Conservation (phyloP, 345 rosid genomes). For the Nasturtium officinale region DNA sequence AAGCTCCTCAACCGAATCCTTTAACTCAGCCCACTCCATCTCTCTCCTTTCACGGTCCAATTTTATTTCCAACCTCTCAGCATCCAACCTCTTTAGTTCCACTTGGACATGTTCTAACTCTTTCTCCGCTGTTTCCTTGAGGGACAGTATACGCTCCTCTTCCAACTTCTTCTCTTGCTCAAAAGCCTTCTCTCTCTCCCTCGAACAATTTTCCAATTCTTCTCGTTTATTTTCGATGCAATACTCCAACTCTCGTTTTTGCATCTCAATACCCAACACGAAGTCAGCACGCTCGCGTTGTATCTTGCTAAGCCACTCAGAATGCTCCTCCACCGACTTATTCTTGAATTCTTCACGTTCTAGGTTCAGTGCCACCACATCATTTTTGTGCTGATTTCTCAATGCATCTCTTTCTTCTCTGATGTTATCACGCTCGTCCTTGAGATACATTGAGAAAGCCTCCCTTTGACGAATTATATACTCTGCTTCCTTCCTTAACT, state of each 20-base stretch:
- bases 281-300: constrained; percentile 84
- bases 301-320: constrained; percentile 85
- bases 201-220: constrained; percentile 70
- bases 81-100: constrained; percentile 80
- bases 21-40: constrained; percentile 78
- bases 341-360: constrained; percentile 91
- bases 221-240: constrained; percentile 75
- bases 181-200: constrained; percentile 76
- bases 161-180: constrained; percentile 78
- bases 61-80: constrained; percentile 74
- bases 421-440: constrained; percentile 78
- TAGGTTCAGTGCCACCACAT: constrained; percentile 60
- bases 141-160: constrained; percentile 59
- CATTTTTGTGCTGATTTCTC: constrained; percentile 64
- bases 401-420: constrained; percentile 70
- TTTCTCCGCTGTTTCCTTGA: constrained; percentile 65
- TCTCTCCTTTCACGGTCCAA: constrained; percentile 81
- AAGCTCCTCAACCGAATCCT: constrained; percentile 76
- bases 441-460: constrained; percentile 64
- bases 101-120: constrained; percentile 71
- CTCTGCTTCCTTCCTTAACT: constrained; percentile 64
- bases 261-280: constrained; percentile 79
- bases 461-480: constrained; percentile 63
- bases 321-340: constrained; percentile 71
- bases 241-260: constrained; percentile 76